Percentiles rank a stretch among this genome's conserved stretches.
Conservation (phyloP, 1,284 basidiomycete genomes). For the Lentinula novae-zelandiae region DNA sequence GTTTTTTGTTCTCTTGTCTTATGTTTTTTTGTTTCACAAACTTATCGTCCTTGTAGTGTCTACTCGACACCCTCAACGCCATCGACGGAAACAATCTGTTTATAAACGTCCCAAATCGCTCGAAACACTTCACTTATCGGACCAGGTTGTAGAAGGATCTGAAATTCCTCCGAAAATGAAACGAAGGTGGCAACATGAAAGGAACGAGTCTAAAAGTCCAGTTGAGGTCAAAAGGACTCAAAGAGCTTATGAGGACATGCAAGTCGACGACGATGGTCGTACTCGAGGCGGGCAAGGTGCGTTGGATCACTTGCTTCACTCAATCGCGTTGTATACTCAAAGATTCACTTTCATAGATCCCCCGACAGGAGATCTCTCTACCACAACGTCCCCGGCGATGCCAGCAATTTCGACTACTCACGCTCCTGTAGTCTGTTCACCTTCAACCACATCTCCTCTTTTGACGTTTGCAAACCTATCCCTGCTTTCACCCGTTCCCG, state of each 20-base stretch:
- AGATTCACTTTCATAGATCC: neutral
- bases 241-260: constrained; percentile 19
- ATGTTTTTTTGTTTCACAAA: neutral
- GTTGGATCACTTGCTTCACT: neutral
- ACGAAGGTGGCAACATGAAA: neutral
- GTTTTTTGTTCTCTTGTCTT: neutral
- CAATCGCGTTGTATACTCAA: neutral
- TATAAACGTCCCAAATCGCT: neutral
- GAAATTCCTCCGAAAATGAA: constrained; percentile 11
- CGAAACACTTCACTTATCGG: neutral
- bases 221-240: constrained; percentile 18
- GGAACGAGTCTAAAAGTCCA: constrained; percentile 16
- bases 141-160: neutral
- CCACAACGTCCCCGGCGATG: neutral
- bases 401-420: neutral
- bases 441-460: constrained; percentile 24
- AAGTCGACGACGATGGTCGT: neutral
- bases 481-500: constrained; percentile 26
- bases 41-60: no score
- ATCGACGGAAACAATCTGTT: neutral
- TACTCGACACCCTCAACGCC: neutral
- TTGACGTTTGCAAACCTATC: constrained; percentile 32
- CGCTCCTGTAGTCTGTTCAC: neutral
- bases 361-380: neutral
- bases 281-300: neutral